Base-by-base conservation (phyloP, 2,329 filamentous ascomycete species). In the Davidsoniella neocaledoniae region DNA sequence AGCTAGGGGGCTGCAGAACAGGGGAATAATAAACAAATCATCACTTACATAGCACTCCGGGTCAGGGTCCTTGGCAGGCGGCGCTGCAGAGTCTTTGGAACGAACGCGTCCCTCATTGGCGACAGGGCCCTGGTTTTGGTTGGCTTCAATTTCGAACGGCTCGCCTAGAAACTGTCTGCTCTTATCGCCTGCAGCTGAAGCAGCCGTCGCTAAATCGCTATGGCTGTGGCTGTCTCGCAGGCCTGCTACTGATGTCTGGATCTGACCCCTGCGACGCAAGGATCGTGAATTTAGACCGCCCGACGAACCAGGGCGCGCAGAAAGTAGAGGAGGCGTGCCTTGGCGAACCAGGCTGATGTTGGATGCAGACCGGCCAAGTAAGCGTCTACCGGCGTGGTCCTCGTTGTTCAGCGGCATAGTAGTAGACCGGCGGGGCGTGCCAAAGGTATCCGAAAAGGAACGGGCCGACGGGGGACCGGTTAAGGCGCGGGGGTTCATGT, bases 21-120 rank as follows among this genome's bases (percentile, higher is more conserved):
- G 25, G 4, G 2, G 12, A 50, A 46, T 40, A 25, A 26, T 38
- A 29, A n/a, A 46, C 33, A 36, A 37, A 33, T 8, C 2, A 23
- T 12, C 14, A 50, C 49, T 50, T 50, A 50, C 49, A 50, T 50
- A 50, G 26, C 44, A 46, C 38, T 39, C 44, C 8, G 7, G 44
- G 7, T 46, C 44, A 10, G 36, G 8, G 14, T 46, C 44, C 17
- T 50, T 43, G 33, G 37, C 6, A 19, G 44, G 26, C 4, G 19
- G 19, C 16, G 45, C 26, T 26, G 38, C 10, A 36, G 49, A 9
- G 17, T 81, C 83, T 71, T 79, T 82, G 62, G 81, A 70, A 64
- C 85, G 84, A 68, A 77, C 80, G 68, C 86, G 87, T 70, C 85
- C 83, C 74, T 87, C 86, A 69, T 90, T 87, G 66, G 81, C 83